Percentiles rank a stretch among this genome's conserved stretches.
Conservation (phyloP, 306 rosid species). For the Ormosia emarginata region DNA sequence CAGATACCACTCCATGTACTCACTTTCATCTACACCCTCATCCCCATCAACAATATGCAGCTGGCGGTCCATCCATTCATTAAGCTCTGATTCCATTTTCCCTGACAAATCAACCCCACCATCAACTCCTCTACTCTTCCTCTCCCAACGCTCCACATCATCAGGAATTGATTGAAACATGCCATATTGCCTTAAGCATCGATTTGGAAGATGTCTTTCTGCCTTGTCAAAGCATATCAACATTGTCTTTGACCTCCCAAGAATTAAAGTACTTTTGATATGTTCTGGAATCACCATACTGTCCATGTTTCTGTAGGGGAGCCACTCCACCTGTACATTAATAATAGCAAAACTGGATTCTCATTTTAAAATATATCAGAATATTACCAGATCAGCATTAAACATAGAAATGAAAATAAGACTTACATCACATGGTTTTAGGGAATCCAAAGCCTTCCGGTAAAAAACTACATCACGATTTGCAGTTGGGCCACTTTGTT, state of each 20-base stretch:
- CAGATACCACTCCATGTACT: conserved; percentile 91
- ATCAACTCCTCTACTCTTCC: conserved; percentile 98
- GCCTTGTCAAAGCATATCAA: conserved; percentile 98
- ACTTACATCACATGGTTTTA: conserved; percentile 84
- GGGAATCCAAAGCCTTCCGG: conserved; percentile 91
- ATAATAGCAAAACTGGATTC: conserved; percentile 25
- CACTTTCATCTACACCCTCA: conserved; percentile 68
- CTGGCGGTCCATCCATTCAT: conserved; percentile 78
- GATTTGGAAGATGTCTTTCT: conserved; percentile 94
- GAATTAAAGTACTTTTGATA: conserved; percentile 60
- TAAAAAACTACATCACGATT: conserved; percentile 97
- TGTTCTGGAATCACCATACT: conserved; percentile 84
- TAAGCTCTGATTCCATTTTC: conserved; percentile 89
- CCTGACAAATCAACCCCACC: conserved; percentile 97
- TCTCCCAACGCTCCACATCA: conserved; percentile 94
- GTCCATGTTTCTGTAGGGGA: conserved; percentile 81
- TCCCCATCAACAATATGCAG: conserved; percentile 74
- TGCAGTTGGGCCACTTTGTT: conserved; percentile 94
- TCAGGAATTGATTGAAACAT: conserved; percentile 86
- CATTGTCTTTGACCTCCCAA: conserved; percentile 95
- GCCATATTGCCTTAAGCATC: conserved; percentile 90
- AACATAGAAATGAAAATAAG: conserved; percentile 5
- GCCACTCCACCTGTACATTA: conserved; percentile 89
- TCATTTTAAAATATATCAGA: conserved; percentile 5
- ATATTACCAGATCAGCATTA: background rate